Base-by-base conservation (phyloP, 2,329 filamentous ascomycete species). In the Diaporthe caulivora region DNA sequence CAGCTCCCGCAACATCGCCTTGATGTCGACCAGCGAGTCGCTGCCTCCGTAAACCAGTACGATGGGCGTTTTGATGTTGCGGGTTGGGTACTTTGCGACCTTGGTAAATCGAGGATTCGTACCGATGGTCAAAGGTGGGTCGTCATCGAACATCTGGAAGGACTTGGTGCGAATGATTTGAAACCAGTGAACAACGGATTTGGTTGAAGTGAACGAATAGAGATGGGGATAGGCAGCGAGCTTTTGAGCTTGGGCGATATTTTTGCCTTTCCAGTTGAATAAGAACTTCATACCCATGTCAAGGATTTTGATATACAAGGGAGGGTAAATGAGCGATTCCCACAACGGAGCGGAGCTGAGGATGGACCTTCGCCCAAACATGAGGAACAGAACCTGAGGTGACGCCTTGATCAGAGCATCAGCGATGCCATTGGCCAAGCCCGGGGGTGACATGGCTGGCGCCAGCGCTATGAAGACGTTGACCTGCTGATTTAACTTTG, bases 131-230 rank as follows among this genome's bases (percentile, higher is more conserved):
- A 93, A 93, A 37, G 92, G 92, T 72, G 95, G 93, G 78, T 98
- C 96, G 80, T 99, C 97, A 80, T 99, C 97, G 82, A 95, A 98
- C 94, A 99, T 98, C 83, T 99, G 97, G 82, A 99, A 98, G 34
- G 92, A 95, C 79, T 95, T 94, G 79, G 96, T 98, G 76, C 97
- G 93, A 79, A 99, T 99, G 80, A 99, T 98, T 81, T 99, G 97
- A 82, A 99, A 99, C 97, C 97, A 99, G 81, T 99, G 97, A 0
- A 99, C 97, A 11, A 99, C 95, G 26, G 93, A 95, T 84, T 99
- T 99, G 72, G 95, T 98, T 81, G 94, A 97, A 0, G 96, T 98
- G 82, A 96, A 98, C 0, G 95, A 98, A 85, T 98, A 99, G 0
- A 99, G 86, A 84, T 99, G 97, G 13, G 96, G 93, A 81, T 99